Evolutionary conservation across 306 rosid genomes (phyloP), one percentile per base, ranked within the genome.

Genomic region (Acacia melanoxylon): DNA sequence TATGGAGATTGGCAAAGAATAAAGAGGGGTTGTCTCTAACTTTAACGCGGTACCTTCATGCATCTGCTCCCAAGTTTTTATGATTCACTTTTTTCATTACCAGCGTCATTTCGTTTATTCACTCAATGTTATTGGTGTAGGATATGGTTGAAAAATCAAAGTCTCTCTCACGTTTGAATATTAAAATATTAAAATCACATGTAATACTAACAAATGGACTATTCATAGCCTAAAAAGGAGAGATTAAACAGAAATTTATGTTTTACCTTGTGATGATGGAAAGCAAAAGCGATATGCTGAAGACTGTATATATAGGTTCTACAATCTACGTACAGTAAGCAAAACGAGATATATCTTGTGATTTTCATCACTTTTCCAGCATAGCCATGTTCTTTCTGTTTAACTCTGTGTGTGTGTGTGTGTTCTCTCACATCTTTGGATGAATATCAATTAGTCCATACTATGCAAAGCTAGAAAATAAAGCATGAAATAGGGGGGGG

Each of bases 241-340:
- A 87, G 76, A 84, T 46, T 85, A 82, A 75, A 87, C 84, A 79
- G 88, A 82, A 87, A 82, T 85, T 79, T 71, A 66, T 75, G 87
- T 74, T 82, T 73, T 68, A 76, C 37, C 76, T 76, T 81, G 85
- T 63, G 82, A 78, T n/a, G 33, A 82, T 78, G 56, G 78, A 79
- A 79, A 75, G 65, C 86, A 82, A 79, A 86, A 84, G 78, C 78
- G 79, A 72, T 37, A 37, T 66, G 69, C 67, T 29, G 66, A 54
- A 65, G 86, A 84, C 84, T 25, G 79, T 63, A 48, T 14, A 48
- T 14, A 14, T 46, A 52, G 72, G 87, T 78, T 78, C 13, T 79
- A 79, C 84, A 75, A 82, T 78, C 9, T 79, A 79, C 35, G 35
- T 31, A 31, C 84, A 79, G 86, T 84, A 33, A 54, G 84, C 24